Evolutionary conservation across 140 eudicot genomes (phyloP), one percentile per base, ranked within the genome.

Genomic region (Senecio squalidus): DNA sequence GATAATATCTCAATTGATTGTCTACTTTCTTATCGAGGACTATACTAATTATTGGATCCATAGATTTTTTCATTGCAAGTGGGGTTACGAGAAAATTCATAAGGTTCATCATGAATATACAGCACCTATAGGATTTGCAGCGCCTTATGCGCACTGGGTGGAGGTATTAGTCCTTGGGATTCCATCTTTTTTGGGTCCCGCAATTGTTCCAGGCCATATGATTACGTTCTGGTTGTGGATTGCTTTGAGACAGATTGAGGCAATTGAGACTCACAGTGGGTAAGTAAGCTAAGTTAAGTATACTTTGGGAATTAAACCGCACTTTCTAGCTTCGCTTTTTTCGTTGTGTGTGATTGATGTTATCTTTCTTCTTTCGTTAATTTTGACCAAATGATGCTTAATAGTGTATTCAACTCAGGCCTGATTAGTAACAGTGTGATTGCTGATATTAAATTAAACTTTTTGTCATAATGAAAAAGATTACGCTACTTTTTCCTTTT

Each of bases 241-340:
- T 58, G 91, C 52, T 14, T 66, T 84, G 72, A 84, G 96, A 70
- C 88, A 88, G 81, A 66, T 81, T 51, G 96, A 88, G 83, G 84
- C 91, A 1, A 78, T 84, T 67, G 96, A 88, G 79, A 88, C 86
- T 76, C 94, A 88, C 72, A 84, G 88, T 57, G 96, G 96, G 96
- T 84, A 79, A 23, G 85, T 78, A 58, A 66, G 96, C 94, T 84
- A 79, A 23, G 85, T 78, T 63, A 66, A 22, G 13, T 58, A 0
- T 3, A 73, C 74, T 45, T 50, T 30, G 36, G 55, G n/a, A 45
- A 60, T 36, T 15, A 36, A 16, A 25, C 76, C 38, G 15, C 9
- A 33, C 58, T 56, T 48, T 30, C 43, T 52, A 67, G 43, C 48
- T 13, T 49, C 25, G 45, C 71, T 73, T 59, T 61, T 15, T 44